These are phyloP conservation scores for Panicum virgatum DNA, from an alignment of 202 grass and related monocot species.

Conservation along the genomic window DNA sequence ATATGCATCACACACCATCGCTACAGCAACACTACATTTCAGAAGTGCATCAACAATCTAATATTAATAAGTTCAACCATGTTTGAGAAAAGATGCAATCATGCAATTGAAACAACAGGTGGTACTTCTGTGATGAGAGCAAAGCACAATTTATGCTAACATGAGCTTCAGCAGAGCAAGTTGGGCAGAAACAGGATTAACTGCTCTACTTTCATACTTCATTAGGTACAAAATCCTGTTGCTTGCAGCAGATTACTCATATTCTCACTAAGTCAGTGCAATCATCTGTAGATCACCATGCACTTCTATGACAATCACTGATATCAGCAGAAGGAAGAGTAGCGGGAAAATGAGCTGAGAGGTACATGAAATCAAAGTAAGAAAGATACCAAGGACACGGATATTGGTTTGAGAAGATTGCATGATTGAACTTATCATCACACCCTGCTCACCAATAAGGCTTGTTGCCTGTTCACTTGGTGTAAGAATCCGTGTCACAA, in stretches of 20 bases:
- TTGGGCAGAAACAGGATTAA: conserved; percentile 4
- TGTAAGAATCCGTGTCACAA: conserved; percentile 46
- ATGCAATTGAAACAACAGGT: conserved; percentile 1
- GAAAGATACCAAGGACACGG: conserved; percentile 56
- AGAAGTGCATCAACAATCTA: conserved; percentile 16
- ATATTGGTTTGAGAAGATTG: conserved; percentile 58
- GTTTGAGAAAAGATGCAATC: conserved; percentile 27
- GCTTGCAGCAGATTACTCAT: background rate
- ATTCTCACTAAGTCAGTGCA: background rate
- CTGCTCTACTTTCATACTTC: background rate
- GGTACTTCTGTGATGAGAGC: background rate
- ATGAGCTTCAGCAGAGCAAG: conserved; percentile 6
- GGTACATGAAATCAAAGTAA: conserved; percentile 22
- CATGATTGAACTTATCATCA: conserved; percentile 61
- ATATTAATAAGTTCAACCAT: background rate
- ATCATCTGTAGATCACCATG: conserved; percentile 27
- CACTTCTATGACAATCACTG: background rate
- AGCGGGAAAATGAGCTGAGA: conserved; percentile 2
- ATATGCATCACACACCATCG: conserved; percentile 4
- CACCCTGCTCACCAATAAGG: conserved; percentile 57
- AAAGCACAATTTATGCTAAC: conserved; percentile 1
- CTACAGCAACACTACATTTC: background rate
- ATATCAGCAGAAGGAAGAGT: conserved; percentile 14
- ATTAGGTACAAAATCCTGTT: background rate
- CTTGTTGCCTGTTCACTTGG: conserved; percentile 59